Evolutionary conservation across 2,329 filamentous ascomycete genomes (phyloP).

Genomic region (Fusarium citri): DNA sequence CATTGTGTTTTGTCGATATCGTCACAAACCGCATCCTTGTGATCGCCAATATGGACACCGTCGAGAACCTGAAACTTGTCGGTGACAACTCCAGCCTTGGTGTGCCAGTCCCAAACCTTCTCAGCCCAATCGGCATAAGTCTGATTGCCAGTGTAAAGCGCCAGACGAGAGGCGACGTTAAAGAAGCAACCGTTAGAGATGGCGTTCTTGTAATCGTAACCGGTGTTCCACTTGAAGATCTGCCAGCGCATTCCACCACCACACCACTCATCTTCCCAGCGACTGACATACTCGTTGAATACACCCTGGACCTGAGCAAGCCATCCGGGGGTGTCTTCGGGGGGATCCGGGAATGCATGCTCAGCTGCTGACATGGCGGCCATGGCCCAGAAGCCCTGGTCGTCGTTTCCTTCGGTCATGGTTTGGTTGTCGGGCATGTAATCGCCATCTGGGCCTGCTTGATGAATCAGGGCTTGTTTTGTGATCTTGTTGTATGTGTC

Average conservation of each 20-base stretch:
- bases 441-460: slow-evolving; percentile 68
- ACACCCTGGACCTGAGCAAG: slow-evolving; percentile 81
- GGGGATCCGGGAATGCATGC: slow-evolving; percentile 77
- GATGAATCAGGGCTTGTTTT: slow-evolving; percentile 69
- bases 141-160: slow-evolving; percentile 80
- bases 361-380: slow-evolving; percentile 83
- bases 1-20: slow-evolving; percentile 72
- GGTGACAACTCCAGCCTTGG: slow-evolving; percentile 66
- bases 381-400: slow-evolving; percentile 88
- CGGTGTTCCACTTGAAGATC: slow-evolving; percentile 81
- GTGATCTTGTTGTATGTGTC: slow-evolving; percentile 70
- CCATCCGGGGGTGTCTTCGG: slow-evolving; percentile 73
- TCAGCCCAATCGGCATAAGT: slow-evolving; percentile 84
- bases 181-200: slow-evolving; percentile 78
- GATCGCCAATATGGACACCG: slow-evolving; percentile 53
- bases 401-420: slow-evolving; percentile 73
- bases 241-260: slow-evolving; percentile 86
- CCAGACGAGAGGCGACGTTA: slow-evolving; percentile 76
- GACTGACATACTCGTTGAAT: slow-evolving; percentile 79
- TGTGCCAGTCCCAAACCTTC: slow-evolving; percentile 75
- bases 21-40: slow-evolving; percentile 59
- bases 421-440: slow-evolving; percentile 77
- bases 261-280: slow-evolving; percentile 76
- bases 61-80: slow-evolving; percentile 67
- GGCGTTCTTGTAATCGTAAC: slow-evolving; percentile 75